Percentiles rank a stretch among this genome's conserved stretches.
phyloP scores from a whole-genome alignment of 495 filamentous ascomycete genomes.

The Letharia lupina region DNA sequence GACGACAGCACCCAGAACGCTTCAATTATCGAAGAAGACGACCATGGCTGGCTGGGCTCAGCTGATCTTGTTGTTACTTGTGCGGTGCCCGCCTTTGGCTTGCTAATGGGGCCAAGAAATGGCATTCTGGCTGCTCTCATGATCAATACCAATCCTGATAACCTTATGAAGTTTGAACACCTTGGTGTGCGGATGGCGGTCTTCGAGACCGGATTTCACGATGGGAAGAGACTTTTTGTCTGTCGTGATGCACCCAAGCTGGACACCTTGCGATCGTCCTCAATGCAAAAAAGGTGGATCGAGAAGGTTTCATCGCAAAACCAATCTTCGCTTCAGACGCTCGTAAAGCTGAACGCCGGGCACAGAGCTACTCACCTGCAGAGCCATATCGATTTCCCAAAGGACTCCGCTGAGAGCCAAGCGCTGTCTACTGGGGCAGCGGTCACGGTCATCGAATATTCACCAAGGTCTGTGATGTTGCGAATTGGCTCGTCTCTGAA shows the following conservation, averaged over 20 bases:
- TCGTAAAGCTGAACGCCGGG: neutral
- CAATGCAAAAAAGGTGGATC: neutral
- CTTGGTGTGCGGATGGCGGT: neutral
- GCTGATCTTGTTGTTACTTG: slow-evolving; percentile 11
- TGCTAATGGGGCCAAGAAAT: slow-evolving; percentile 11
- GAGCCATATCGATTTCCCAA: neutral
- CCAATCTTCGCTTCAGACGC: neutral
- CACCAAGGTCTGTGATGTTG: slow-evolving; percentile 25
- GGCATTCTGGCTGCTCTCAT: slow-evolving; percentile 3
- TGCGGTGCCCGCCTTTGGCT: slow-evolving; percentile 12
- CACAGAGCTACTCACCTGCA: slow-evolving; percentile 2
- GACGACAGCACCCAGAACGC: neutral
- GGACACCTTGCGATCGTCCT: neutral
- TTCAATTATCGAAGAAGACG: slow-evolving; percentile 5
- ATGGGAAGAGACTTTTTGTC: slow-evolving; percentile 1
- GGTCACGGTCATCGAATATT: slow-evolving; percentile 26
- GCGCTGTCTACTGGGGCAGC: slow-evolving; percentile 12
- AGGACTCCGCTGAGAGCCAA: neutral
- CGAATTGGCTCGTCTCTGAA: slow-evolving; percentile 23
- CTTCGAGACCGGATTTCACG: neutral
- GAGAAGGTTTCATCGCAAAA: neutral
- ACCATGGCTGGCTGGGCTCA: slow-evolving; percentile 14
- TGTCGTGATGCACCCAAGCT: slow-evolving; percentile 2
- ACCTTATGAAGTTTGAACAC: neutral
- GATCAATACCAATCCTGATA: slow-evolving; percentile 13